These are phyloP conservation scores for Cladosporium sp. DNA, from an alignment of 2,329 filamentous ascomycete species.

Conservation along the genomic window DNA sequence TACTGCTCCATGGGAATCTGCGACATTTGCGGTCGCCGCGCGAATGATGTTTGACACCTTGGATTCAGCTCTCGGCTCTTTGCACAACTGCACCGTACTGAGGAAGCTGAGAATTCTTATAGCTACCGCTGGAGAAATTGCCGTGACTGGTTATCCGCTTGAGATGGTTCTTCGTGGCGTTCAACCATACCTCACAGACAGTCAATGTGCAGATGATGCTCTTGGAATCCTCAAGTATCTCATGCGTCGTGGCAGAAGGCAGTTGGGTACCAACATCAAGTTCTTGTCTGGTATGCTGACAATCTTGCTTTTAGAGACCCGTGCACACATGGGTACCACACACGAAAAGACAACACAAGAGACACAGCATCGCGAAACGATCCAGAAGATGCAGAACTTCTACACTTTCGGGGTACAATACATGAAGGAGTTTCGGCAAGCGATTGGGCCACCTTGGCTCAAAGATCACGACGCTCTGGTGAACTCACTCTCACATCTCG, in stretches of 20 bases:
- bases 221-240: conserved; percentile 85
- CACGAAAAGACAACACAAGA: conserved; percentile 81
- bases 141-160: conserved; percentile 74
- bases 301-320: conserved; percentile 73
- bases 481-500: conserved; percentile 45
- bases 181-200: conserved; percentile 71
- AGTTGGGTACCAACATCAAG: conserved; percentile 63
- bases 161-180: conserved; percentile 86
- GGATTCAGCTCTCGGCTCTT: conserved; percentile 75
- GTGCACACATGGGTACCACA: conserved; percentile 68
- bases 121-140: conserved; percentile 68
- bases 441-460: not conserved
- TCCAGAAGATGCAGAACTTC: conserved; percentile 71
- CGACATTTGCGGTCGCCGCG: conserved; percentile 39
- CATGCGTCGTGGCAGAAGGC: conserved; percentile 60
- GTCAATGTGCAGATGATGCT: conserved; percentile 85
- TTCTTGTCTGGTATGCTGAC: conserved; percentile 79
- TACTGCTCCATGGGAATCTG: conserved; percentile 21
- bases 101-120: conserved; percentile 81
- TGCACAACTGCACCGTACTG: conserved; percentile 81
- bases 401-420: conserved; percentile 73
- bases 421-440: conserved; percentile 44
- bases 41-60: conserved; percentile 77
- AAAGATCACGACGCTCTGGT: conserved; percentile 14
- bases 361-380: conserved; percentile 72